Evolutionary conservation across 495 filamentous ascomycete genomes (phyloP).

Genomic region (Penicillium psychrofluorescens): DNA sequence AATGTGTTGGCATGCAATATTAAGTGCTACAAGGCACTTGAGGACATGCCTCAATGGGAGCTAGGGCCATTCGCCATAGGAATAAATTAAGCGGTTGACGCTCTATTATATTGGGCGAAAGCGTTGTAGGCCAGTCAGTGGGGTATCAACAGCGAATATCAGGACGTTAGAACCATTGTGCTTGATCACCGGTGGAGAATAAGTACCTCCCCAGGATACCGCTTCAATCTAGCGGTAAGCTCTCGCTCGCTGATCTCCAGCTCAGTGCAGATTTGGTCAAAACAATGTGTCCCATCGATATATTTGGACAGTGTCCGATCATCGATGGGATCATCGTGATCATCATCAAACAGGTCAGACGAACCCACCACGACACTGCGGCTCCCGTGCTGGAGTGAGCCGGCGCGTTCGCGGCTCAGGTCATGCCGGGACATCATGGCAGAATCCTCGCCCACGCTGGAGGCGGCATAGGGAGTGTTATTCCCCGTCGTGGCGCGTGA

Average conservation of each 20-base stretch:
- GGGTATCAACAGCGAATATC: neutral
- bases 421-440: conserved; percentile 8
- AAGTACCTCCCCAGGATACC: conserved; percentile 41
- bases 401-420: conserved; percentile 14
- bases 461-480: conserved; percentile 29
- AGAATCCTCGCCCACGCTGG: conserved; percentile 29
- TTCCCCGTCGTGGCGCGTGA: conserved; percentile 30
- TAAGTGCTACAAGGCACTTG: too few species aligned
- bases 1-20: too few species aligned
- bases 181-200: conserved; percentile 47
- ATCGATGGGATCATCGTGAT: conserved; percentile 31
- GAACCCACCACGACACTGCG: conserved; percentile 11
- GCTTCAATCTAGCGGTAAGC: conserved; percentile 43
- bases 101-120: too few species aligned
- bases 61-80: too few species aligned
- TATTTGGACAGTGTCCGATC: conserved; percentile 52
- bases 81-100: too few species aligned
- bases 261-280: conserved; percentile 89
- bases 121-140: neutral
- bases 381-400: conserved; percentile 26
- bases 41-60: too few species aligned
- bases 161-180: neutral
- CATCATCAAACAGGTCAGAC: conserved; percentile 21
- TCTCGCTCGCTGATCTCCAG: conserved; percentile 51
- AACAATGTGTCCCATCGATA: conserved; percentile 73